Evolutionary conservation across 768 basidiomycete species (phyloP), one percentile per base, ranked within the genome.

Genomic region (Mycena crocata): DNA sequence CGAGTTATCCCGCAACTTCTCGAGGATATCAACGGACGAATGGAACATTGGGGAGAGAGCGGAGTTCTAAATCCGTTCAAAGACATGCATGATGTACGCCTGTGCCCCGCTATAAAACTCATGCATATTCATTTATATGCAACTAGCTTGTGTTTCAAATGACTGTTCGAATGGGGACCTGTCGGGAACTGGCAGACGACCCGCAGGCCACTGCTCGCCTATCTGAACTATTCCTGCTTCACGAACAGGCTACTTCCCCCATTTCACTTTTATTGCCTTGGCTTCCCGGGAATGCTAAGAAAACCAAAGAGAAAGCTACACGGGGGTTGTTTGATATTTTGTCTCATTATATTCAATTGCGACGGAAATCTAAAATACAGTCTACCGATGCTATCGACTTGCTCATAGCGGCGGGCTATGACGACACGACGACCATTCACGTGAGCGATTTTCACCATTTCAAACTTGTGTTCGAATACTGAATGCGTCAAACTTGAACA

Each of bases 231-330:
- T 81, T 78, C 54, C 74, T 73, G 66, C 68, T 63, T 31, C 67
- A 80, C 9, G 80, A 82, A 62, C 75, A 79, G 55, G 76, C 77
- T 45, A 72, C 77, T 0, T 83, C 81, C 0, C 78, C 78, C 8
- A 70, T 71, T 5, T 71, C 74, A 23, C 71, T 79, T 1, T 62
- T 80, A 1, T 73, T 83, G 9, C 80, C 81, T 0, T 80, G 77
- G 77, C 73, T 82, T 45, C 81, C 80, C 2, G 72, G 77, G 21
- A 64, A 61, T 12, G 74, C 78, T 1, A 78, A 77, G 55, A 75
- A 70, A 45, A 62, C 71, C 5, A 78, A 78, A 62, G 69, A 74
- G 40, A 65, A 71, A n/a, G 76, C 81, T 0, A 78, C 78, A 1
- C 75, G 62, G 23, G 76, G 69, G 0, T 70, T 83, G 0, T 82